Evolutionary conservation across 2,329 filamentous ascomycete genomes (phyloP), one percentile per base, ranked within the genome.

Genomic region (Pseudogymnoascus sp.): DNA sequence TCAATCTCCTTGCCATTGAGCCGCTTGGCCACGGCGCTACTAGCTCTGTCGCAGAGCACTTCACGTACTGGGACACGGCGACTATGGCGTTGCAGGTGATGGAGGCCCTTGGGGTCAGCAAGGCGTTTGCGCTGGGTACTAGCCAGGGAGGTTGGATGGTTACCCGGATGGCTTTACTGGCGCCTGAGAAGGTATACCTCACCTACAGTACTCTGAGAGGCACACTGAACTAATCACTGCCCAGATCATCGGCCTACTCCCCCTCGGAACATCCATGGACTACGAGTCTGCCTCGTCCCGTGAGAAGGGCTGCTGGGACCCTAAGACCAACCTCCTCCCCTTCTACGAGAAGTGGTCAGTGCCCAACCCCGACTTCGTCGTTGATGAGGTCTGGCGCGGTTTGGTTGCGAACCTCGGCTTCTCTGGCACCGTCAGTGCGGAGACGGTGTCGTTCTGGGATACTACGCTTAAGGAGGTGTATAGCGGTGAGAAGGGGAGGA

Each of bases 11-110:
- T 5, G 80, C 80, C 45, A 75, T 83, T 62, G 81, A 83, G 71
- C 80, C 79, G 1, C 75, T 83, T 0, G 81, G 80, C 62, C 80
- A 83, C 66, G 80, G 80, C 64, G 71, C 76, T 14, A 82, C 80
- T 1, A 72, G 69, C 62, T 64, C 63, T 1, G 64, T 60, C 8
- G 38, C 69, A 0, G 79, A 81, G 67, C 77, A 80, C 63, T 83
- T 80, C 67, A 83, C 79, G 2, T 82, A 82, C 72, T 83, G 81
- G 81, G 81, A 83, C 69, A 73, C 80, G 2, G 80, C 81, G 49
- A 72, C 76, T 63, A 79, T 85, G 79, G 78, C 78, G 9, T 71
- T 84, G 7, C 82, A 86, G 72, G 80, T 82, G 1, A 75, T 86
- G 75, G 78, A 83, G 39, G 75, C 75, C 4, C 74, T 83, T 2